A percentile compares a stretch with the other conserved stretches of the same genome.
Conservation (phyloP, 495 filamentous ascomycete genomes). For the Lasiosphaeria ovina region DNA sequence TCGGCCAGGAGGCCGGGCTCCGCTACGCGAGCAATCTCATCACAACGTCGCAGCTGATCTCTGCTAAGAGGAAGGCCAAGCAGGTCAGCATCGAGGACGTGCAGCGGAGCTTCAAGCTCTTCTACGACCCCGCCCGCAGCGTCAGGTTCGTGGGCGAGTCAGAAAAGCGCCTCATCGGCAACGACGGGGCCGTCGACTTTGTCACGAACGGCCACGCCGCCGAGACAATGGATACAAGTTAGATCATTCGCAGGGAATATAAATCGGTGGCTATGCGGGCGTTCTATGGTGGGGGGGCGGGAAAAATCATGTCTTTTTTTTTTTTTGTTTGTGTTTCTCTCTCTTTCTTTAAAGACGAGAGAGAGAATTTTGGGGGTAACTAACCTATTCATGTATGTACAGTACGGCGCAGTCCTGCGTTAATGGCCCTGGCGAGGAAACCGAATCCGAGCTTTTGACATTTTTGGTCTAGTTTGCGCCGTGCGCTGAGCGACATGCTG, state of each 20-base stretch:
- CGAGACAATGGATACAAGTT: constrained; percentile 79
- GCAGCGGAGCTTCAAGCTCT: constrained; percentile 86
- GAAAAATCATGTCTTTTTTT: constrained; percentile 15
- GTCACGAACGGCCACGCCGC: constrained; percentile 54
- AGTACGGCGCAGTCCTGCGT: too few species aligned
- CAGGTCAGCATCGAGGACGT: constrained; percentile 86
- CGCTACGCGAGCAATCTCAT: constrained; percentile 95
- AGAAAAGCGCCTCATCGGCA: constrained; percentile 89
- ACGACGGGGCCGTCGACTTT: constrained; percentile 76
- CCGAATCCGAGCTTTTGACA: too few species aligned
- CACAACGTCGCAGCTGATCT: constrained; percentile 82
- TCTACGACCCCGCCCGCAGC: constrained; percentile 84
- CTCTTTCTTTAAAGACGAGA: too few species aligned
- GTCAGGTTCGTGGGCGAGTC: constrained; percentile 86
- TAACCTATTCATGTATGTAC: too few species aligned
- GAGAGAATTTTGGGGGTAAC: too few species aligned
- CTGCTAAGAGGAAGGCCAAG: constrained; percentile 70
- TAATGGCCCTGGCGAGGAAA: too few species aligned
- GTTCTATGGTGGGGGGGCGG: constrained; percentile 20
- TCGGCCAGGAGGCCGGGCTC: constrained; percentile 88
- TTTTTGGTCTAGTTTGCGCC: too few species aligned
- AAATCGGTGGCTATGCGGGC: too few species aligned
- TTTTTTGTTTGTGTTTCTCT: too few species aligned
- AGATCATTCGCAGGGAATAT: neutral
- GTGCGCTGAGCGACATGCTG: too few species aligned